Conservation (phyloP, 805 yeast species). For the Ogataea trehaloabstinens region DNA sequence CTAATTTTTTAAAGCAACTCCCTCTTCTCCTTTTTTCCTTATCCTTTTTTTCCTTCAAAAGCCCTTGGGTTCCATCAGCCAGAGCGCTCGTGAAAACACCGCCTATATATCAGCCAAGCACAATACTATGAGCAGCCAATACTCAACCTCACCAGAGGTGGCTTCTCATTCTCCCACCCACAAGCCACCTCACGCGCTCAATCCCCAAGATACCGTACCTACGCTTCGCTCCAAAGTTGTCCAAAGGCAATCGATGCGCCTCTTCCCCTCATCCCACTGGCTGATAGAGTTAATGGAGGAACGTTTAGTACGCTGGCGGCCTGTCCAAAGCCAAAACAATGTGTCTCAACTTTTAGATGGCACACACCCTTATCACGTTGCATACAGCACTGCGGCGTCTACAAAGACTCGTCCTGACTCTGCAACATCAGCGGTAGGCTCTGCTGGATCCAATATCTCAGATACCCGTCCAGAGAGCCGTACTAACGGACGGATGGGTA, state of each 20-base stretch:
- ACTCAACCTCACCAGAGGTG: slow-evolving; percentile 5
- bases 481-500: not conserved
- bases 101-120: not conserved
- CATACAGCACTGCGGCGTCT: not conserved
- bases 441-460: not conserved
- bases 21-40: too few relatives aligned
- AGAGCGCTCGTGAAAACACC: not conserved
- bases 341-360: slow-evolving; percentile 32
- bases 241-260: slow-evolving; percentile 28
- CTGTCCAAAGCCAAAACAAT: slow-evolving; percentile 27
- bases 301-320: slow-evolving; percentile 35
- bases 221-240: slow-evolving; percentile 27
- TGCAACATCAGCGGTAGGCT: not conserved
- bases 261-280: slow-evolving; percentile 25
- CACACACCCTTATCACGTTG: slow-evolving; percentile 30
- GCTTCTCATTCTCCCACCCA: slow-evolving; percentile 20
- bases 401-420: not conserved
- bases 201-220: slow-evolving; percentile 16
- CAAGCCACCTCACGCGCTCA: slow-evolving; percentile 18
- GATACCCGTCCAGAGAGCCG: not conserved
- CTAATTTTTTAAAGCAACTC: too few relatives aligned
- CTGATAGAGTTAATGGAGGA: slow-evolving; percentile 35
- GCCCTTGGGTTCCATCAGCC: too few relatives aligned
- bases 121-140: too few relatives aligned
- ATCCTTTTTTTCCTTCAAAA: too few relatives aligned